A percentile compares a stretch with the other conserved stretches of the same genome.
Evolutionary conservation across 495 filamentous ascomycete genomes (phyloP).

Genomic region (Neurospora sp.): DNA sequence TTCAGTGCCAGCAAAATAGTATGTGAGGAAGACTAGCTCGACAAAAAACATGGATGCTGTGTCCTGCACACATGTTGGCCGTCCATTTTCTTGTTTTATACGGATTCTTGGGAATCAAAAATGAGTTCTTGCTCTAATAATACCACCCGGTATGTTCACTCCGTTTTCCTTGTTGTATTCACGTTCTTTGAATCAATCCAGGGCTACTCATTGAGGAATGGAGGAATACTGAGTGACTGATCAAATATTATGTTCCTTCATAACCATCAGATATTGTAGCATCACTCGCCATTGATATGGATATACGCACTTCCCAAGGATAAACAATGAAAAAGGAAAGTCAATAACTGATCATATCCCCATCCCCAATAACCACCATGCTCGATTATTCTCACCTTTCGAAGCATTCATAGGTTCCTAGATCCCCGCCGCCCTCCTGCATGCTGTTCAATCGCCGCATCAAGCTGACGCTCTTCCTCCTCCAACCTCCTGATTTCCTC

Average conservation of each 20-base stretch:
- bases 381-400: not conserved
- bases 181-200: not conserved
- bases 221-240: not conserved
- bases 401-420: not conserved
- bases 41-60: not conserved
- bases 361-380: not conserved
- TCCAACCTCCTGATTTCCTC: constrained; percentile 37
- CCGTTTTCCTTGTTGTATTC: not conserved
- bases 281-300: not conserved
- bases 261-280: not conserved
- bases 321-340: not conserved
- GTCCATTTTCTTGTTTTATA: not conserved
- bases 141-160: not conserved
- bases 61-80: not conserved
- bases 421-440: constrained; percentile 14
- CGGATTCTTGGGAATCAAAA: not conserved
- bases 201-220: not conserved
- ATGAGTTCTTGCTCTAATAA: not conserved
- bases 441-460: constrained; percentile 34
- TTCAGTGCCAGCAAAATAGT: not conserved
- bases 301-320: not conserved
- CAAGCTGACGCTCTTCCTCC: constrained; percentile 39
- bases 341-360: not conserved
- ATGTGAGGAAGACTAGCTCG: not conserved
- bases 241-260: not conserved